These are phyloP conservation scores for Alternaria longipes DNA, from an alignment of 2,329 filamentous ascomycete species.

Conservation along the genomic window DNA sequence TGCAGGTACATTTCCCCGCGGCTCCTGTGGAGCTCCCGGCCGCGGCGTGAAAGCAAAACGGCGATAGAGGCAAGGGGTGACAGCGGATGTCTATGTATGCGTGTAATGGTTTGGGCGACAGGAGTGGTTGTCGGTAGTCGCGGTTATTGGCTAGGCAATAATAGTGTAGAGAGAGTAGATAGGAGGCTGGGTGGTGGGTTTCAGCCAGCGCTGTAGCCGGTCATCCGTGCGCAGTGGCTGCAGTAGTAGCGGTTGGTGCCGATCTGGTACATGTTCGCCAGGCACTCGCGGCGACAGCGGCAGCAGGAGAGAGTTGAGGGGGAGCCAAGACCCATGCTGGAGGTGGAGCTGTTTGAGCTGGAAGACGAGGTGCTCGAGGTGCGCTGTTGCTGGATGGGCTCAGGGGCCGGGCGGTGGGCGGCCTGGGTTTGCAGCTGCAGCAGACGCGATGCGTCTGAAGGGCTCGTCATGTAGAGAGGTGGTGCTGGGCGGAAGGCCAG, in stretches of 20 bases:
- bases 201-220: constrained; percentile 51
- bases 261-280: constrained; percentile 48
- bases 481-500: constrained; percentile 42
- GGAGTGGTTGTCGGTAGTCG: not conserved
- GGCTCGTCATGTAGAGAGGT: constrained; percentile 30
- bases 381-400: constrained; percentile 37
- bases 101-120: not conserved
- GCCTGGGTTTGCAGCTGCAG: constrained; percentile 52
- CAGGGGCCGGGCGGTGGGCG: constrained; percentile 44
- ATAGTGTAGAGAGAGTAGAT: not conserved
- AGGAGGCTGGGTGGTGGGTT: not conserved
- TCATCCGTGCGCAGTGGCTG: constrained; percentile 52
- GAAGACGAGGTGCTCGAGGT: constrained; percentile 18
- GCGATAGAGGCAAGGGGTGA: constrained; percentile 2
- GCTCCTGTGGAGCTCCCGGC: not conserved
- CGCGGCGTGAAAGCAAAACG: not conserved
- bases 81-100: constrained; percentile 7
- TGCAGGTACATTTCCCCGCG: not conserved
- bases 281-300: constrained; percentile 47
- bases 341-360: constrained; percentile 24
- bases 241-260: constrained; percentile 55
- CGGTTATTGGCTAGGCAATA: not conserved
- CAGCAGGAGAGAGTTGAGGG: constrained; percentile 40
- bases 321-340: constrained; percentile 24
- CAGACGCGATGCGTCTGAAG: constrained; percentile 45